Evolutionary conservation across 2,329 filamentous ascomycete species (phyloP).

Genomic region (Leptosphaerulina australis): DNA sequence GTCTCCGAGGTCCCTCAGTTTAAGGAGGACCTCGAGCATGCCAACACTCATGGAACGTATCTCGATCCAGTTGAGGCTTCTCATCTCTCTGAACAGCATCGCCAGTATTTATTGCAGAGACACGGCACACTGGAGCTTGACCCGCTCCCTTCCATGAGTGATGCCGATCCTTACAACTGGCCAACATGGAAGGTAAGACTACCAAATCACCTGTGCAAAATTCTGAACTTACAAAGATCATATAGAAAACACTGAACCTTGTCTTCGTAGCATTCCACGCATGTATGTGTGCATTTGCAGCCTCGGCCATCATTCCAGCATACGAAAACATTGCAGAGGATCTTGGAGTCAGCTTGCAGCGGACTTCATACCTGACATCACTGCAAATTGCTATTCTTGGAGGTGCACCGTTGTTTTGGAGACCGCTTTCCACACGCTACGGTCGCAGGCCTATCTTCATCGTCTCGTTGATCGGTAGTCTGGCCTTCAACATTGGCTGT

Average conservation of each 20-base stretch:
- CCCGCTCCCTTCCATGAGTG: slow-evolving; percentile 57
- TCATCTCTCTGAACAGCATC: slow-evolving; percentile 52
- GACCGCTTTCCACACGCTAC: slow-evolving; percentile 60
- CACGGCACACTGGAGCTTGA: slow-evolving; percentile 63
- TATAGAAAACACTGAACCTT: slow-evolving; percentile 60
- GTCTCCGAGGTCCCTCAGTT: slow-evolving; percentile 13
- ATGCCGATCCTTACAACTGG: slow-evolving; percentile 64
- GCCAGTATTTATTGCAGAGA: slow-evolving; percentile 57
- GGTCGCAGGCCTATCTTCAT: slow-evolving; percentile 63
- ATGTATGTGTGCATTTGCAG: slow-evolving; percentile 63
- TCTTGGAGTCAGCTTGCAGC: slow-evolving; percentile 56
- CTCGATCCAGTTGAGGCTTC: slow-evolving; percentile 36
- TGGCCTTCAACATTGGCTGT: slow-evolving; percentile 61
- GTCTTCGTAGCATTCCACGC: slow-evolving; percentile 63
- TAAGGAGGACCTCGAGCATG: slow-evolving; percentile 34
- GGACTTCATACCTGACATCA: slow-evolving; percentile 61
- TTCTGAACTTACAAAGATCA: slow-evolving; percentile 2
- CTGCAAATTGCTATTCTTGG: slow-evolving; percentile 63
- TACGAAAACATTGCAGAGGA: slow-evolving; percentile 61
- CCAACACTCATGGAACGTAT: slow-evolving; percentile 38
- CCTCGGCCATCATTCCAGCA: slow-evolving; percentile 61
- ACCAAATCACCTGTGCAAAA: not conserved
- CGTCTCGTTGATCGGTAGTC: slow-evolving; percentile 55
- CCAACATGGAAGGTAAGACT: slow-evolving; percentile 55
- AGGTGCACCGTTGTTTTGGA: slow-evolving; percentile 62